A percentile compares a stretch with the other conserved stretches of the same genome.
phyloP scores from a whole-genome alignment of 805 yeast species.

The Lachancea mirantina region DNA sequence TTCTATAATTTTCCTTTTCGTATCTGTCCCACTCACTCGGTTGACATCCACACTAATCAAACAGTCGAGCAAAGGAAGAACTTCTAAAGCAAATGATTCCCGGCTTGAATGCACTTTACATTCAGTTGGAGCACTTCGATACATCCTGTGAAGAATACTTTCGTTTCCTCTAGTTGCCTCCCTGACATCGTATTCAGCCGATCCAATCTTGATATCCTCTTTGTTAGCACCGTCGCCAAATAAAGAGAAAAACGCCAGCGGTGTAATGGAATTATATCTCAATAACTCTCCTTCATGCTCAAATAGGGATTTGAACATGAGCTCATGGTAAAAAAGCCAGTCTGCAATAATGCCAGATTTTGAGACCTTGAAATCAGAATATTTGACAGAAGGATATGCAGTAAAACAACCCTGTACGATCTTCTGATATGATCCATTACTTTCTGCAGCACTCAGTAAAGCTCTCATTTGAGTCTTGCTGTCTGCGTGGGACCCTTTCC shows the following conservation, averaged over 20 bases:
- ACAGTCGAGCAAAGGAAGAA: constrained; percentile 32
- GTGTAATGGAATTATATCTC: constrained; percentile 49
- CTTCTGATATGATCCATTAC: constrained; percentile 50
- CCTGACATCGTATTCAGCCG: constrained; percentile 25
- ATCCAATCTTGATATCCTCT: constrained; percentile 26
- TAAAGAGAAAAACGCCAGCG: constrained; percentile 53
- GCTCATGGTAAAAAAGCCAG: constrained; percentile 71
- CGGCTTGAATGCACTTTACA: constrained; percentile 16
- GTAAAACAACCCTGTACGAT: constrained; percentile 69
- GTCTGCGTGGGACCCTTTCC: constrained; percentile 39
- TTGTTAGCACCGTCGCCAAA: constrained; percentile 55
- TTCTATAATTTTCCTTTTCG: constrained; percentile 27
- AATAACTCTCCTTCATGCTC: constrained; percentile 42
- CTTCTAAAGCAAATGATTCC: constrained; percentile 23
- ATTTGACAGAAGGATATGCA: constrained; percentile 51
- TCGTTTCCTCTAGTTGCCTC: constrained; percentile 25
- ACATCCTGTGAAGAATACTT: constrained; percentile 26
- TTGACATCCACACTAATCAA: constrained; percentile 24
- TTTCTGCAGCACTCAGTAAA: constrained; percentile 41
- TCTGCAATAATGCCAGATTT: constrained; percentile 61
- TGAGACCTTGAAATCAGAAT: constrained; percentile 53
- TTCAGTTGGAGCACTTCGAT: constrained; percentile 12
- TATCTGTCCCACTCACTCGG: constrained; percentile 21
- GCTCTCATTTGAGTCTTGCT: constrained; percentile 42
- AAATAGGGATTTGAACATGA: constrained; percentile 35